Conservation (phyloP, 1,284 basidiomycete species). For the Hemileia vastatrix region DNA sequence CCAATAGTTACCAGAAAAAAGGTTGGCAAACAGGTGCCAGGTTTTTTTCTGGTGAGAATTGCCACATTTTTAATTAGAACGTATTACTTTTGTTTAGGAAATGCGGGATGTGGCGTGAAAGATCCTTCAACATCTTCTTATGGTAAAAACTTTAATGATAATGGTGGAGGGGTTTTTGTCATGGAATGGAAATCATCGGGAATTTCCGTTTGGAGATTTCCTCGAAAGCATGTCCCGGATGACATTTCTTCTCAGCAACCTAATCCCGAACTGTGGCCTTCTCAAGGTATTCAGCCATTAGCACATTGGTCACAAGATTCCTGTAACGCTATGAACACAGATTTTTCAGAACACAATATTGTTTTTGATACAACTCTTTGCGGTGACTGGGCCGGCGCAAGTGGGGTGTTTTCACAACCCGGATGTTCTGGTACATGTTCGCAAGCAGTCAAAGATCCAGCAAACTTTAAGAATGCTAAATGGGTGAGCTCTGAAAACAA, state of each 20-base stretch:
- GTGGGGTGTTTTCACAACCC: constrained; percentile 48
- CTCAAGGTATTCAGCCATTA: constrained; percentile 54
- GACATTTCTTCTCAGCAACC: constrained; percentile 58
- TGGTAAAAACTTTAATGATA: constrained; percentile 62
- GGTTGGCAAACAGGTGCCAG: constrained; percentile 36
- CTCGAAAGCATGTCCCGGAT: constrained; percentile 49
- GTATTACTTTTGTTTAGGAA: constrained; percentile 42
- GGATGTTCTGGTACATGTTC: constrained; percentile 64
- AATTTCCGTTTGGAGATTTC: constrained; percentile 57
- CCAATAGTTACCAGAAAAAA: no score
- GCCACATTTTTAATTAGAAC: no score
- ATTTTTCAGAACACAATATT: constrained; percentile 61
- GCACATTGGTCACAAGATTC: constrained; percentile 56
- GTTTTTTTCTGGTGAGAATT: constrained; percentile 40
- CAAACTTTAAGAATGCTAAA: constrained; percentile 50
- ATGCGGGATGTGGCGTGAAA: constrained; percentile 59
- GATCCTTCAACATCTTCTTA: constrained; percentile 54
- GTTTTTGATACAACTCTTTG: constrained; percentile 63
- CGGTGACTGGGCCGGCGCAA: constrained; percentile 70
- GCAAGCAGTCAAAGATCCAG: constrained; percentile 56
- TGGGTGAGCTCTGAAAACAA: no score
- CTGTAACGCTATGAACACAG: constrained; percentile 55
- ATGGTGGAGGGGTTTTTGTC: constrained; percentile 63
- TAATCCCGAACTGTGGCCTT: constrained; percentile 53
- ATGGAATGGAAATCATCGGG: constrained; percentile 60